Percentiles rank a stretch among this genome's conserved stretches.
Evolutionary conservation across 1,284 basidiomycete genomes (phyloP).

Genomic region (Tetrapyrgos nigripes): DNA sequence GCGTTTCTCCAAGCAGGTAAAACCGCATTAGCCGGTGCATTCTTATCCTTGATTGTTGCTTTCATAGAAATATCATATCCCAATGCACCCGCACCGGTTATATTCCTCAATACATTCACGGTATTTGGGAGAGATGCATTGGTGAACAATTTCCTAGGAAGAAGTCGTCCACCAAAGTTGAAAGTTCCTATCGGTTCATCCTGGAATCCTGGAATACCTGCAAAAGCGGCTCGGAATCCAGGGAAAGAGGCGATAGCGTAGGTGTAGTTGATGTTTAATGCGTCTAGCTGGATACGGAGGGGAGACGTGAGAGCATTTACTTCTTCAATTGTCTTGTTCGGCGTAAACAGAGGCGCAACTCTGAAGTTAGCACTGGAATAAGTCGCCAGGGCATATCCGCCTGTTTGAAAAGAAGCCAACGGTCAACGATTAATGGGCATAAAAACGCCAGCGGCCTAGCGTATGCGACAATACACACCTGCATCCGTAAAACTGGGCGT

Average conservation of each 20-base stretch:
- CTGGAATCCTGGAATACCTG: neutral
- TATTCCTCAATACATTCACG: conserved; percentile 13
- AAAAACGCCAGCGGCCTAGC: too few relatives aligned
- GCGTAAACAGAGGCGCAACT: conserved; percentile 5
- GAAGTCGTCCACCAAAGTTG: conserved; percentile 18
- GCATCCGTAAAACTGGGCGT: neutral
- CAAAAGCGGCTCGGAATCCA: neutral
- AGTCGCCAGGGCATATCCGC: neutral
- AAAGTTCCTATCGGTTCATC: conserved; percentile 3
- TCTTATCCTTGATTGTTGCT: conserved; percentile 15
- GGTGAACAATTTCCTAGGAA: conserved; percentile 16
- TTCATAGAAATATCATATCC: conserved; percentile 19
- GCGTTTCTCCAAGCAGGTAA: conserved; percentile 23
- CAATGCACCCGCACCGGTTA: conserved; percentile 17
- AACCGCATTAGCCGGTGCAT: conserved; percentile 21
- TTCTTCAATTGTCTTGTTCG: conserved; percentile 1
- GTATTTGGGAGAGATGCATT: conserved; percentile 9
- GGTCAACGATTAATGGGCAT: neutral
- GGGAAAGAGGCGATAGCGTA: neutral
- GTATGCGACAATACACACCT: neutral
- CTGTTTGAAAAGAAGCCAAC: conserved; percentile 3
- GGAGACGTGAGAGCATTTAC: conserved; percentile 1
- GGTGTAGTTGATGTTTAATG: conserved; percentile 6
- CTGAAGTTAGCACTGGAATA: neutral
- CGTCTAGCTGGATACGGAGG: conserved; percentile 1